Conservation (phyloP, 129 eudicot genomes). For the Chrysanthemum makinoi region DNA sequence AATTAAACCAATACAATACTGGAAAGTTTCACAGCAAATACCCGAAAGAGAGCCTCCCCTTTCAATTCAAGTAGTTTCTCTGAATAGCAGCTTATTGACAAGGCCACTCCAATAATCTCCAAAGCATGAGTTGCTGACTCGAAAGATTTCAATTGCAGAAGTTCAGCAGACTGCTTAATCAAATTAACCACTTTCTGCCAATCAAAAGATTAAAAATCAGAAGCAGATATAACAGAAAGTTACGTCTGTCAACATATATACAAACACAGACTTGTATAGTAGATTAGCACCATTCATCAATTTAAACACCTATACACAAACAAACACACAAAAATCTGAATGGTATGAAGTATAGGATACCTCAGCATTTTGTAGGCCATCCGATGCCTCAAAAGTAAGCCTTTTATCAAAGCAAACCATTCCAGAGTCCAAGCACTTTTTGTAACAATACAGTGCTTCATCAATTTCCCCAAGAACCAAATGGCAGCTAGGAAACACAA, state of each 20-base stretch:
- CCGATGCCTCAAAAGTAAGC: no score
- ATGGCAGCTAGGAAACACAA: no score
- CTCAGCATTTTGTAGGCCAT: no score
- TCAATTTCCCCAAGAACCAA: no score
- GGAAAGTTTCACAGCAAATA: constrained; percentile 27
- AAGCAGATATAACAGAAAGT: not conserved
- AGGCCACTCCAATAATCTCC: constrained; percentile 46
- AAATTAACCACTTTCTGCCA: constrained; percentile 63
- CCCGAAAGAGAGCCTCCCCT: constrained; percentile 77
- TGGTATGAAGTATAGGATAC: no score
- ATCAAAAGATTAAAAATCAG: constrained; percentile 27
- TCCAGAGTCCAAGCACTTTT: no score
- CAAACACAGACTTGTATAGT: not conserved
- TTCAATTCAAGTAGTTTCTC: constrained; percentile 77
- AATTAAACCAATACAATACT: not conserved
- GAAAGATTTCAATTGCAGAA: constrained; percentile 53
- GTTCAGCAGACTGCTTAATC: constrained; percentile 43
- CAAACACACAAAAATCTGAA: no score
- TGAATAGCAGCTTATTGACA: constrained; percentile 63
- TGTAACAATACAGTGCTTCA: no score
- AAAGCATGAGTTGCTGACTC: constrained; percentile 61
- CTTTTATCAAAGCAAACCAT: no score
- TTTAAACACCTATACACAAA: not conserved
- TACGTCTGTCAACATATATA: not conserved
- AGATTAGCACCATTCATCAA: not conserved